Conservation (phyloP, 1,284 basidiomycete genomes). For the Malassezia yamatoensis region DNA sequence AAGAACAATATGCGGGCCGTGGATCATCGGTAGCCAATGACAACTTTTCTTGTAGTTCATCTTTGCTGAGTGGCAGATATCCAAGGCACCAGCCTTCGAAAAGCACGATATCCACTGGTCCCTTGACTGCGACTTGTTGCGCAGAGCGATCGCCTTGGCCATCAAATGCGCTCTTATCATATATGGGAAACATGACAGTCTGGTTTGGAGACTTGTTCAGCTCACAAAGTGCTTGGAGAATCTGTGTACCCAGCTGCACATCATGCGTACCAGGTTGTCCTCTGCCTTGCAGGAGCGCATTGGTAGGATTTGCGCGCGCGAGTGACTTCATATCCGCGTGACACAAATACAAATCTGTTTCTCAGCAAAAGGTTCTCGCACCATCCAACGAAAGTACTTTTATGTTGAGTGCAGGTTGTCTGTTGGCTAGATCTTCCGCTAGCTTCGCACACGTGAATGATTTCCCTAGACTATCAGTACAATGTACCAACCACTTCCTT, state of each 20-base stretch:
- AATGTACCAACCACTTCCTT: conserved; percentile 49
- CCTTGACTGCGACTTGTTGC: conserved; percentile 50
- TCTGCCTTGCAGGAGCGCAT: conserved; percentile 62
- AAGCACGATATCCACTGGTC: conserved; percentile 67
- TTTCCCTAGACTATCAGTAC: conserved; percentile 16
- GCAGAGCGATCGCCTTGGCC: conserved; percentile 72
- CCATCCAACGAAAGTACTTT: conserved; percentile 65
- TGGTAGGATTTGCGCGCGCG: conserved; percentile 55
- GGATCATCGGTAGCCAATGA: background rate
- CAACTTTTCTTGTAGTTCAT: conserved; percentile 48
- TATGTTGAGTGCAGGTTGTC: conserved; percentile 55
- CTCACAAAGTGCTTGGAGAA: conserved; percentile 55
- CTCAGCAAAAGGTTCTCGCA: background rate
- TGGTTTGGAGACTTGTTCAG: background rate
- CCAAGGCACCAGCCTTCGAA: conserved; percentile 60
- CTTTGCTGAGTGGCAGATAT: conserved; percentile 40
- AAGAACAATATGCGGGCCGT: conserved; percentile 31
- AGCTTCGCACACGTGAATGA: conserved; percentile 22
- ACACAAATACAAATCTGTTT: conserved; percentile 64
- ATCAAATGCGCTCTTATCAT: conserved; percentile 69
- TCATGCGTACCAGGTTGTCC: conserved; percentile 84
- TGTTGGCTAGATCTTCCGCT: conserved; percentile 52
- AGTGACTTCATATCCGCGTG: conserved; percentile 57
- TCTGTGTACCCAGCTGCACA: conserved; percentile 55
- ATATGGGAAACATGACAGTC: conserved; percentile 59